Evolutionary conservation across 169 alveolate species (phyloP).

Genomic region (Eimeria tenella): DNA sequence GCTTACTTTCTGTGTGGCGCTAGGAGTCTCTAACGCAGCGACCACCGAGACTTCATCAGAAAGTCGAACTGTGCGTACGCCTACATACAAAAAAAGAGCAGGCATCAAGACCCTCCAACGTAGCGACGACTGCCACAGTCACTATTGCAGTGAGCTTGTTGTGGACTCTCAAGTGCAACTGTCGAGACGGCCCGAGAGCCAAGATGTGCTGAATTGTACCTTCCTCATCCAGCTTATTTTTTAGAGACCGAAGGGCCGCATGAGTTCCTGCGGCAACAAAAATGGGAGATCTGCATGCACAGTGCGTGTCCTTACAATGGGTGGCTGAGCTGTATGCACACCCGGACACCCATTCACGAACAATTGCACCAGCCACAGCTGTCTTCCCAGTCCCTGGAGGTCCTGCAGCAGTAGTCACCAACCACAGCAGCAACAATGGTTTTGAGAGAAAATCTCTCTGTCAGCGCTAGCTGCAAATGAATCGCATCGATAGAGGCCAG

Average conservation of each 20-base stretch:
- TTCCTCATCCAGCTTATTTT: slow-evolving; percentile 59
- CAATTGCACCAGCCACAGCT: slow-evolving; percentile 58
- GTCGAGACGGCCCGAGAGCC: background rate
- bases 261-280: slow-evolving; percentile 73
- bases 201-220: background rate
- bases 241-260: slow-evolving; percentile 67
- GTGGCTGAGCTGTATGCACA: background rate
- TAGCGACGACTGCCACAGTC: background rate
- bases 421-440: background rate
- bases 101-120: background rate
- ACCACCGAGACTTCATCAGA: slow-evolving; percentile 51
- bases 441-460: too few relatives aligned
- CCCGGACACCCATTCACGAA: slow-evolving; percentile 41
- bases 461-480: too few relatives aligned
- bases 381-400: slow-evolving; percentile 72
- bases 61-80: slow-evolving; percentile 56
- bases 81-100: background rate
- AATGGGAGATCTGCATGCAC: slow-evolving; percentile 59
- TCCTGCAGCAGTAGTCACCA: slow-evolving; percentile 32
- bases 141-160: background rate
- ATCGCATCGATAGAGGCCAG: too few relatives aligned
- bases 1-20: slow-evolving; percentile 14
- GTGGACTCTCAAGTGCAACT: background rate
- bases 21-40: slow-evolving; percentile 24
- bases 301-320: slow-evolving; percentile 20